These are phyloP conservation scores for Voacanga thouarsii DNA, from an alignment of 257 asterid genomes.

Conservation along the genomic window DNA sequence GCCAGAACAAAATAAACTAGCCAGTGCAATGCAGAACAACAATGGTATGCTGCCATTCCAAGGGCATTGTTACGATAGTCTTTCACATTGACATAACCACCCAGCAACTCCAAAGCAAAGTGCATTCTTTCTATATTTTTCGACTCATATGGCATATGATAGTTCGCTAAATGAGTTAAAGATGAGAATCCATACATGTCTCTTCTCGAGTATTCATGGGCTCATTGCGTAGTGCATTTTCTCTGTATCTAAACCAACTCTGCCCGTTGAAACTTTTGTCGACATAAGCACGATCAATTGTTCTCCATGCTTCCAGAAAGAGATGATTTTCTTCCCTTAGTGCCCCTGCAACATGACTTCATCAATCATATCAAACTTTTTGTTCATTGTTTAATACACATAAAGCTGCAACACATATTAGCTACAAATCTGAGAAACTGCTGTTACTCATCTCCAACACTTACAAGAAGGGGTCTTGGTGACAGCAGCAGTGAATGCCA, in stretches of 20 bases:
- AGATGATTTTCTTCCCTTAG: conserved; percentile 90
- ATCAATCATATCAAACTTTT: conserved; percentile 5
- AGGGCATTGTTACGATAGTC: background rate
- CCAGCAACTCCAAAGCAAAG: background rate
- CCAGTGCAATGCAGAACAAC: background rate
- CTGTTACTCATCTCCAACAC: conserved; percentile 17
- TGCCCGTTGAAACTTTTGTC: conserved; percentile 96
- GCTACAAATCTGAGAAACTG: background rate
- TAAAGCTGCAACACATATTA: background rate
- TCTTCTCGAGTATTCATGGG: conserved; percentile 94
- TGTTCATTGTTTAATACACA: background rate
- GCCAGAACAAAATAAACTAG: background rate
- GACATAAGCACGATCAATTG: conserved; percentile 88
- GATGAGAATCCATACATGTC: conserved; percentile 56
- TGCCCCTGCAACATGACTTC: conserved; percentile 55
- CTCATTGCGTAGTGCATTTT: conserved; percentile 81
- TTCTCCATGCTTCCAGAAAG: conserved; percentile 98
- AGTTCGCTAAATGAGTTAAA: background rate
- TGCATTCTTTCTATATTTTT: background rate
- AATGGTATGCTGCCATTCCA: background rate
- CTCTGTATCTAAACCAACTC: conserved; percentile 98
- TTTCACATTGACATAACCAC: background rate
- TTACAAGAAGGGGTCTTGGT: conserved; percentile 64
- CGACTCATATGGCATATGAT: background rate
- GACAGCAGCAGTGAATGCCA: conserved; percentile 57